phyloP scores from a whole-genome alignment of 192 early-diverging fungal genomes.

The Linnemannia elongata region DNA sequence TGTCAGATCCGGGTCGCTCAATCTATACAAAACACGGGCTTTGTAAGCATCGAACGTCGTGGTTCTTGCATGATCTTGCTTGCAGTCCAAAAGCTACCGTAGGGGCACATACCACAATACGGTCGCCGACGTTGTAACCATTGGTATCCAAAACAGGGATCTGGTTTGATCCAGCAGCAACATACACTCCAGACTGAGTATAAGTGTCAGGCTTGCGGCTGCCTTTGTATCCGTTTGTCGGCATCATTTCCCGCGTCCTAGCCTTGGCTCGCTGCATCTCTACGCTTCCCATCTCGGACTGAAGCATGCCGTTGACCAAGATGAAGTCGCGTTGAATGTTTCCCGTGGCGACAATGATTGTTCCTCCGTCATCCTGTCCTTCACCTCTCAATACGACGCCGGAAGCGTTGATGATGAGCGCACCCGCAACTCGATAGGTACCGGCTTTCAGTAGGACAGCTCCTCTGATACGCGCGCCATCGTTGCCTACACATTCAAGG shows the following conservation, averaged over 20 bases:
- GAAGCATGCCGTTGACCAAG: constrained; percentile 46
- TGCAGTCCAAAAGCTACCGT: background rate
- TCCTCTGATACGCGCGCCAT: constrained; percentile 43
- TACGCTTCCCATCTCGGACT: constrained; percentile 37
- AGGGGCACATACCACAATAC: constrained; percentile 39
- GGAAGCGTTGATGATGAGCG: constrained; percentile 38
- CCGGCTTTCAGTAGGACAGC: constrained; percentile 47
- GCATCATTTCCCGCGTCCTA: constrained; percentile 50
- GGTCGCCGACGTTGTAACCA: constrained; percentile 45
- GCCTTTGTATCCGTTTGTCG: constrained; percentile 42
- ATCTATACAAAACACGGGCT: constrained; percentile 3
- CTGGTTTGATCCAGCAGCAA: constrained; percentile 27
- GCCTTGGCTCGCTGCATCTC: constrained; percentile 40
- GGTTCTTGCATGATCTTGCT: background rate
- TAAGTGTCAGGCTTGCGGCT: constrained; percentile 44
- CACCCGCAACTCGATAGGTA: constrained; percentile 40
- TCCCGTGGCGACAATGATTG: constrained; percentile 41
- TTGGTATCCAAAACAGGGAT: constrained; percentile 41
- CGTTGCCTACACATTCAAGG: constrained; percentile 21
- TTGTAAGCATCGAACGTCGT: background rate
- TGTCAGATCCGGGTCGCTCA: constrained; percentile 45
- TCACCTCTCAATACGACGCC: constrained; percentile 48
- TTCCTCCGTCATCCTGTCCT: constrained; percentile 41
- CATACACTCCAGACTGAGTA: constrained; percentile 18
- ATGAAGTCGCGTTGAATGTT: constrained; percentile 53